These are phyloP conservation scores for Verticillium dahliae DNA, from an alignment of 2,329 filamentous ascomycete species.

Conservation along the genomic window DNA sequence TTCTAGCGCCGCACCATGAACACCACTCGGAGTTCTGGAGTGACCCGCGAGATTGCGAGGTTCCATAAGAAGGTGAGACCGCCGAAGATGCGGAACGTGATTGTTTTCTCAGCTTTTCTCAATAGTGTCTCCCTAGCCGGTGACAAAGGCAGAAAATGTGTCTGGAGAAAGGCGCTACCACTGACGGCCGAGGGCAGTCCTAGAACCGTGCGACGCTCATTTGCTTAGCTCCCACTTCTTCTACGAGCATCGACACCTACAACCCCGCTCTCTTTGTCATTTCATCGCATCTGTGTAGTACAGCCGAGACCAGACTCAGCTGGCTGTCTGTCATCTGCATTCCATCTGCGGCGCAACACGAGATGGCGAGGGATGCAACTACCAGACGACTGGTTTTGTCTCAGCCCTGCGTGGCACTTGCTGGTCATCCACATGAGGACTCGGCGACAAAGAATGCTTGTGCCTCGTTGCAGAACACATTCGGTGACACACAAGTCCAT, in stretches of 20 bases:
- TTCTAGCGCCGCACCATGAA: background rate
- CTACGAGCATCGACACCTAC: background rate
- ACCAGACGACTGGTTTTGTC: background rate
- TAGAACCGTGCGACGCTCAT: background rate
- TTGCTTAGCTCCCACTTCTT: background rate
- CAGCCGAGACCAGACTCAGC: background rate
- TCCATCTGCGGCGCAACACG: background rate
- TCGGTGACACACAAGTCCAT: background rate
- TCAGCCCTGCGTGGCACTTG: background rate
- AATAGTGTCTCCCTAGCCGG: too few species aligned
- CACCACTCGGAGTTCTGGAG: background rate
- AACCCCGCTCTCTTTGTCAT: background rate
- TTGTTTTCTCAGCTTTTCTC: too few species aligned
- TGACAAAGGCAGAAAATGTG: too few species aligned
- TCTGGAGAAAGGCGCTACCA: background rate
- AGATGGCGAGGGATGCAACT: background rate
- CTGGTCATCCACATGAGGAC: background rate
- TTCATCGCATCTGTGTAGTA: background rate
- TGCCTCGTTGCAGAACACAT: background rate
- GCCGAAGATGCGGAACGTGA: background rate
- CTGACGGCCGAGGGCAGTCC: background rate
- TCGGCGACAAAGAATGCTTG: background rate
- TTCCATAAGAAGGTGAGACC: background rate
- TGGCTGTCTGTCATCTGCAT: background rate
- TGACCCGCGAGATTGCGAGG: background rate